Evolutionary conservation across 805 yeast genomes (phyloP).

Genomic region (Komagataella phaffii): DNA sequence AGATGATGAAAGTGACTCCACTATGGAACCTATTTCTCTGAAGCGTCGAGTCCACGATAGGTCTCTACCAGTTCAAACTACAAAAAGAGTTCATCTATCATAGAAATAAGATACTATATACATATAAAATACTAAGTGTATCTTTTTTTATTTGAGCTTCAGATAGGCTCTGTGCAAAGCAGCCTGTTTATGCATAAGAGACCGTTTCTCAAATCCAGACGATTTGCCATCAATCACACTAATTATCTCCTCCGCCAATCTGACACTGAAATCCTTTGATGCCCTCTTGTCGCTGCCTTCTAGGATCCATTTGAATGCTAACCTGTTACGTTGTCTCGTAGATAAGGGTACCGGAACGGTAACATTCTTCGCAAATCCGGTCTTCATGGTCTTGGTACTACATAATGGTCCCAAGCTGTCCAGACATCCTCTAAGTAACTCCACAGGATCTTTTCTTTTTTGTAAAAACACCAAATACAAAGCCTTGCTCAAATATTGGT

Average conservation of each 20-base stretch:
- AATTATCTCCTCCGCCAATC: conserved; percentile 82
- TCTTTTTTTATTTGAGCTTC: conserved; percentile 15
- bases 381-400: conserved; percentile 60
- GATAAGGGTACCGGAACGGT: conserved; percentile 75
- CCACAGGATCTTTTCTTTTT: conserved; percentile 69
- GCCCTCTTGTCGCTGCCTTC: conserved; percentile 74
- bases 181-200: conserved; percentile 74
- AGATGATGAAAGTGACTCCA: not conserved
- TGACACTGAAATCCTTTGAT: conserved; percentile 70
- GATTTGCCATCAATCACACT: conserved; percentile 68
- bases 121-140: not conserved
- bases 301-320: conserved; percentile 83
- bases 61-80: not conserved
- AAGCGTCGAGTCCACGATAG: not conserved
- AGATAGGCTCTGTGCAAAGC: conserved; percentile 79
- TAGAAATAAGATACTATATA: not conserved
- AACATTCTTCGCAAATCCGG: conserved; percentile 75
- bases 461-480: conserved; percentile 66
- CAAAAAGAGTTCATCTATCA: not conserved
- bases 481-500: conserved; percentile 59
- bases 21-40: not conserved
- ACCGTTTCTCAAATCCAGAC: conserved; percentile 73
- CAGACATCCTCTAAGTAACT: conserved; percentile 55
- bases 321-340: conserved; percentile 71
- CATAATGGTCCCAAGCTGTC: conserved; percentile 81